Percentiles rank a stretch among this genome's conserved stretches.
Conservation (phyloP, 331 rosid species). For the Quercus tomentella region DNA sequence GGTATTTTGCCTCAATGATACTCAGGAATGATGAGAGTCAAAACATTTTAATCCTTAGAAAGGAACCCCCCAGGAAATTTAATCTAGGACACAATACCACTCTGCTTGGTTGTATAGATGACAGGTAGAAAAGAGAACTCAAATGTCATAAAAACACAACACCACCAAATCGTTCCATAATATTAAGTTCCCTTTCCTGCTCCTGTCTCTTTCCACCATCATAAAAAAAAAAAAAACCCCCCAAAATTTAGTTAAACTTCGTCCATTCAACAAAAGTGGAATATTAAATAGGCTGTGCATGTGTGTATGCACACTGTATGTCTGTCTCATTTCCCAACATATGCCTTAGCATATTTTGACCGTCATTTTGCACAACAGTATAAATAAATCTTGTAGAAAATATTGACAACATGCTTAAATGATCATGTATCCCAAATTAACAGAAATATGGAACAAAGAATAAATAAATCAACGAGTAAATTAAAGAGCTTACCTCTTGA, state of each 20-base stretch:
- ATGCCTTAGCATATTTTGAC: neutral
- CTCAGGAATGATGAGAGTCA: neutral
- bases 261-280: too few relatives aligned
- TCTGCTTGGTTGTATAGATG: neutral
- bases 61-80: neutral
- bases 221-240: too few relatives aligned
- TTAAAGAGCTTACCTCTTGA: slow-evolving; percentile 74
- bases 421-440: neutral
- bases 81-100: neutral
- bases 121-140: neutral
- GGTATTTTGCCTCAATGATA: neutral
- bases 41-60: neutral
- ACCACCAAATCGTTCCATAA: neutral
- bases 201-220: neutral
- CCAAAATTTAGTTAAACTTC: too few relatives aligned
- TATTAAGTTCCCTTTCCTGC: neutral
- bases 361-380: neutral
- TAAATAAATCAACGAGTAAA: neutral
- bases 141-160: neutral
- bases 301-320: neutral
- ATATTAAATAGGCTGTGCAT: neutral
- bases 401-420: neutral
- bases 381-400: neutral
- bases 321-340: neutral
- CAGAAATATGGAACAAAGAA: neutral